Conservation (phyloP, 73 alveolate species). For the Paramecium sexaurelia region DNA sequence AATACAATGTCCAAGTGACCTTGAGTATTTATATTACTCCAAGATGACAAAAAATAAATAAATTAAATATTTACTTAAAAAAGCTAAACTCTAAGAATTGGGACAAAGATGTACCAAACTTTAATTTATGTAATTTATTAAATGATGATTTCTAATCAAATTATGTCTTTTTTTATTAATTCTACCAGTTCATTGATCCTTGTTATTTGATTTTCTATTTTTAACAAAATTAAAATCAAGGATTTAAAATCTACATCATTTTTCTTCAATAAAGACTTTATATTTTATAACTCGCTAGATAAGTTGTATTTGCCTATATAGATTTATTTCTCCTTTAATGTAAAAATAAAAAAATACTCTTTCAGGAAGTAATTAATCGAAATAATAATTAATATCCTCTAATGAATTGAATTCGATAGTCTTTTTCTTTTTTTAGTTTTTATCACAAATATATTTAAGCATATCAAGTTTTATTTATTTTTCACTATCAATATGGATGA, state of each 20-base stretch:
- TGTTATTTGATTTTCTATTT: too few relatives aligned
- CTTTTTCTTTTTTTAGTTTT: too few relatives aligned
- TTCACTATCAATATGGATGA: neutral
- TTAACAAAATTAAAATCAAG: too few relatives aligned
- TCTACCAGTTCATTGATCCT: too few relatives aligned
- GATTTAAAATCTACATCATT: neutral
- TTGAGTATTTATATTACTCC: neutral
- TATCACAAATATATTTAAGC: neutral
- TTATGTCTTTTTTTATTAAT: too few relatives aligned
- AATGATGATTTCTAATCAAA: too few relatives aligned
- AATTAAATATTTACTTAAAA: neutral
- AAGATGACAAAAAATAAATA: neutral
- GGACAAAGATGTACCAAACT: too few relatives aligned
- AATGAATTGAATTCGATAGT: too few relatives aligned
- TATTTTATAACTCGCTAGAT: neutral
- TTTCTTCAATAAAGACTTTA: neutral
- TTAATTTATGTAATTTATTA: too few relatives aligned
- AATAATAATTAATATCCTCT: too few relatives aligned
- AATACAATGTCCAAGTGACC: neutral
- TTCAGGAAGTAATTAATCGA: neutral
- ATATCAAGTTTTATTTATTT: neutral
- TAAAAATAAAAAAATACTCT: neutral
- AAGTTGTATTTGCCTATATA: neutral
- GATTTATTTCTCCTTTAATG: neutral
- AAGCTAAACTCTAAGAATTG: neutral